A percentile compares a stretch with the other conserved stretches of the same genome.
phyloP scores from a whole-genome alignment of 305 asterid species.

The Fraxinus paxiana region DNA sequence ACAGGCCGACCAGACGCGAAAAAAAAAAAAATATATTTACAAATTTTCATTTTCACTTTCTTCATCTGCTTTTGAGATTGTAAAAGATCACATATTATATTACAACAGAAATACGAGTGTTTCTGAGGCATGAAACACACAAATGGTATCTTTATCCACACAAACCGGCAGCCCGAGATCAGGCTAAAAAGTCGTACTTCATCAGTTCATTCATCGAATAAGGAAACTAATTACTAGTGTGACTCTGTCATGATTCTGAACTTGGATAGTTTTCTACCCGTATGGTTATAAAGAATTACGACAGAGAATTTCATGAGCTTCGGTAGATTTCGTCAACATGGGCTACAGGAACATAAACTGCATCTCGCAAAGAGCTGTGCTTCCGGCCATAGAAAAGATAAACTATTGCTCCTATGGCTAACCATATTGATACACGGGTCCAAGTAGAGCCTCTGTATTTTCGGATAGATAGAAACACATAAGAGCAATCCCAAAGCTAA shows the following conservation, averaged over 20 bases:
- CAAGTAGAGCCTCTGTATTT: constrained; percentile 65
- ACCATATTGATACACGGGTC: constrained; percentile 82
- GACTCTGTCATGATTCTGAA: too few relatives aligned
- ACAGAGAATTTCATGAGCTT: constrained; percentile 37
- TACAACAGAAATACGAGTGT: too few relatives aligned
- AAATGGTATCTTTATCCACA: constrained; percentile 3
- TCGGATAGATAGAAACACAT: constrained; percentile 1
- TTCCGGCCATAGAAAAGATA: constrained; percentile 66
- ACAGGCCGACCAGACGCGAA: not conserved
- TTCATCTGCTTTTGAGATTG: too few relatives aligned
- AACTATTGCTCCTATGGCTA: constrained; percentile 51
- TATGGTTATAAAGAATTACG: constrained; percentile 13
- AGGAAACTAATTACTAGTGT: too few relatives aligned
- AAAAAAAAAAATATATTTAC: not conserved
- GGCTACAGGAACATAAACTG: constrained; percentile 80
- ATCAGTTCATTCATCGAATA: constrained; percentile 11
- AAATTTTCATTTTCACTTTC: constrained; percentile 18
- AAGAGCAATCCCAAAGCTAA: not conserved
- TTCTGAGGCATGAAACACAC: constrained; percentile 32
- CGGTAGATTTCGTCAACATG: constrained; percentile 77
- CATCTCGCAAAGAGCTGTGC: constrained; percentile 70
- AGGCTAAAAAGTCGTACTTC: not conserved
- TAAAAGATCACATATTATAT: constrained; percentile 12
- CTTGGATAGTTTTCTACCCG: not conserved
- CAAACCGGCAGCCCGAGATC: constrained; percentile 30